phyloP scores from a whole-genome alignment of 2,329 filamentous ascomycete species.

The Talaromyces sp. region DNA sequence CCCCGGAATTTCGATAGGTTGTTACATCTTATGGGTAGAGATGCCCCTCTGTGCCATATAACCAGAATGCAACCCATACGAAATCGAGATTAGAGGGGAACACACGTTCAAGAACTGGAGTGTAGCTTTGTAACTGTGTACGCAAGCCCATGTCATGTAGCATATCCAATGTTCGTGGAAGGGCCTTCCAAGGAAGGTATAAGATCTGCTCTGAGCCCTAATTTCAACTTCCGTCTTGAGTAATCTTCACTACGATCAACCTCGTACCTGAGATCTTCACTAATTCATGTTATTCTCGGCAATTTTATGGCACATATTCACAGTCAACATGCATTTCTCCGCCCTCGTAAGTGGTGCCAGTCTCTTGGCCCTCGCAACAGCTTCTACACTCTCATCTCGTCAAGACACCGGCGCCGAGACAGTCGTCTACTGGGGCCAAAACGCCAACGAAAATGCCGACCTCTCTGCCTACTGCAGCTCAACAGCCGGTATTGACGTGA shows the following conservation, averaged over 20 bases:
- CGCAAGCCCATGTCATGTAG: background rate
- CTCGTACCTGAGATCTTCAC: background rate
- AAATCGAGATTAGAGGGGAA: background rate
- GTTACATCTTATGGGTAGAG: background rate
- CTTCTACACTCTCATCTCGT: background rate
- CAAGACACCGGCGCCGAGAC: background rate
- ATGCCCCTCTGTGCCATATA: background rate
- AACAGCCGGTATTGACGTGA: conserved; percentile 43
- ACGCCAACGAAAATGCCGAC: conserved; percentile 14
- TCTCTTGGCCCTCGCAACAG: background rate
- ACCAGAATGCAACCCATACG: background rate
- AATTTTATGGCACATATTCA: too few relatives aligned
- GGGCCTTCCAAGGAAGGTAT: background rate
- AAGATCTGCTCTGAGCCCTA: conserved; percentile 1
- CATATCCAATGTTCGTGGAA: background rate
- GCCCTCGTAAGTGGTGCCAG: background rate
- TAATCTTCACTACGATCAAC: background rate
- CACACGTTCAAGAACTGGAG: background rate
- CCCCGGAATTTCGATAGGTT: background rate
- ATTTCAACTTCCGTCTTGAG: conserved; percentile 2
- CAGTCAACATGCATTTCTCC: background rate
- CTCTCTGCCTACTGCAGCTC: conserved; percentile 38
- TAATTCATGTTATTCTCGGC: too few relatives aligned
- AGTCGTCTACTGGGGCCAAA: conserved; percentile 21
- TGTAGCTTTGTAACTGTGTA: background rate